A percentile compares a stretch with the other conserved stretches of the same genome.
Conservation (phyloP, 495 filamentous ascomycete genomes). For the Xylaria acuta region DNA sequence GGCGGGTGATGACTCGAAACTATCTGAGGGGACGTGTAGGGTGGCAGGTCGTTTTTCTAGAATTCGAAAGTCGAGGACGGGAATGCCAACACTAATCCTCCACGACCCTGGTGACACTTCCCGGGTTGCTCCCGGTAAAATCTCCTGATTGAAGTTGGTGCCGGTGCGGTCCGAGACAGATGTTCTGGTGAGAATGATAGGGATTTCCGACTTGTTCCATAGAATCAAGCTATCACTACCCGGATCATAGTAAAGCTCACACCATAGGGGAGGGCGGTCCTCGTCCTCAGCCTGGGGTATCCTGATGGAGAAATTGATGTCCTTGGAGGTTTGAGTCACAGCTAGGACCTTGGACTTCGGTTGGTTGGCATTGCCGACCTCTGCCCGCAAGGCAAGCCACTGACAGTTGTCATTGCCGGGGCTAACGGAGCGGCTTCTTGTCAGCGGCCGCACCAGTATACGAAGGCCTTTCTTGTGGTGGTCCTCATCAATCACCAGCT, state of each 20-base stretch:
- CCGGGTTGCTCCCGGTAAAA: slow-evolving; percentile 49
- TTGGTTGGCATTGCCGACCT: slow-evolving; percentile 49
- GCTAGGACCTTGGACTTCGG: slow-evolving; percentile 54
- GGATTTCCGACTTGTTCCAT: slow-evolving; percentile 52
- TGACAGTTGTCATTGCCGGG: slow-evolving; percentile 52
- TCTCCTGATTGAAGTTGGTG: slow-evolving; percentile 42
- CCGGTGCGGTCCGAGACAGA: slow-evolving; percentile 38
- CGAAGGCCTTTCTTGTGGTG: slow-evolving; percentile 50
- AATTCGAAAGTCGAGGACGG: slow-evolving; percentile 57
- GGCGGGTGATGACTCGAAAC: slow-evolving; percentile 33
- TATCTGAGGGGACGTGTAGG: slow-evolving; percentile 35
- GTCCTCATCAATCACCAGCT: slow-evolving; percentile 51
- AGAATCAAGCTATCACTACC: slow-evolving; percentile 56
- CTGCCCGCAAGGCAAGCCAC: slow-evolving; percentile 53
- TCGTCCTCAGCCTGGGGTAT: slow-evolving; percentile 51
- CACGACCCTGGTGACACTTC: slow-evolving; percentile 54
- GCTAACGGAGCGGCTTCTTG: slow-evolving; percentile 53
- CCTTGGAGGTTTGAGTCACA: slow-evolving; percentile 55
- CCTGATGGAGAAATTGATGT: slow-evolving; percentile 57
- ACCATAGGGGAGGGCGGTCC: slow-evolving; percentile 50
- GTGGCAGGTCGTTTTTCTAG: slow-evolving; percentile 51
- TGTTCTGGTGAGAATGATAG: slow-evolving; percentile 48
- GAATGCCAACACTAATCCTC: slow-evolving; percentile 52
- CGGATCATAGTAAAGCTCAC: slow-evolving; percentile 59
- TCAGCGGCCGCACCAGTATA: slow-evolving; percentile 55